Evolutionary conservation across 441 rosid species (phyloP).

Genomic region (Aleurites moluccanus): DNA sequence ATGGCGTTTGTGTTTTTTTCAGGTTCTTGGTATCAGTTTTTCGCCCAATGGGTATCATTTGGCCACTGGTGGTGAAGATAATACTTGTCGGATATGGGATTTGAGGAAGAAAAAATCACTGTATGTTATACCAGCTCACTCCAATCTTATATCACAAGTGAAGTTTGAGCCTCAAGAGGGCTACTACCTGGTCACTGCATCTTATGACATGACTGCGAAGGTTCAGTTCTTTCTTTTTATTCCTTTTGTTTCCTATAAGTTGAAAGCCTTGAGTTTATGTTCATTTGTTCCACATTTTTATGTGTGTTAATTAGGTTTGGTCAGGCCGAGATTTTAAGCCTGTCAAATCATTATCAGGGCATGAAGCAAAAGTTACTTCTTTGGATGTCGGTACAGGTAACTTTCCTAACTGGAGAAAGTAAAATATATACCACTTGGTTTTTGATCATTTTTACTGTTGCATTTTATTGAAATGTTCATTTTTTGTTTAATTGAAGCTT

Average conservation of each 20-base stretch:
- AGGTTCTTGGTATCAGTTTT: constrained; percentile 81
- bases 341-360: constrained; percentile 72
- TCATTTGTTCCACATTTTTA: constrained; percentile 21
- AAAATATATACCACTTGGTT: not conserved
- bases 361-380: constrained; percentile 79
- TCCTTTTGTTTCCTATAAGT: not conserved
- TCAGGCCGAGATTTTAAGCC: constrained; percentile 89
- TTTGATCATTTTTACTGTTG: not conserved
- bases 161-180: constrained; percentile 98
- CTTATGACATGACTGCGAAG: constrained; percentile 94
- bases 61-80: constrained; percentile 94
- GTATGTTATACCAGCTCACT: constrained; percentile 82
- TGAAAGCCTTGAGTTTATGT: constrained; percentile 18
- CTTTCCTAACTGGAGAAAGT: constrained; percentile 16
- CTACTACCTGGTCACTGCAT: constrained; percentile 77
- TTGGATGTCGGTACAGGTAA: constrained; percentile 61
- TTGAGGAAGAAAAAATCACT: constrained; percentile 80
- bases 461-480: not conserved
- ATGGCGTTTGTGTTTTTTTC: constrained; percentile 24
- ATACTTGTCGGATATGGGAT: constrained; percentile 94
- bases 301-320: constrained; percentile 63
- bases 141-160: constrained; percentile 85
- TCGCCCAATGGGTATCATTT: constrained; percentile 95
- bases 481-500: not conserved
- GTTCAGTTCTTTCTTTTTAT: constrained; percentile 33